Conservation (phyloP, 345 rosid species). For the Aquilaria yunnanensis region DNA sequence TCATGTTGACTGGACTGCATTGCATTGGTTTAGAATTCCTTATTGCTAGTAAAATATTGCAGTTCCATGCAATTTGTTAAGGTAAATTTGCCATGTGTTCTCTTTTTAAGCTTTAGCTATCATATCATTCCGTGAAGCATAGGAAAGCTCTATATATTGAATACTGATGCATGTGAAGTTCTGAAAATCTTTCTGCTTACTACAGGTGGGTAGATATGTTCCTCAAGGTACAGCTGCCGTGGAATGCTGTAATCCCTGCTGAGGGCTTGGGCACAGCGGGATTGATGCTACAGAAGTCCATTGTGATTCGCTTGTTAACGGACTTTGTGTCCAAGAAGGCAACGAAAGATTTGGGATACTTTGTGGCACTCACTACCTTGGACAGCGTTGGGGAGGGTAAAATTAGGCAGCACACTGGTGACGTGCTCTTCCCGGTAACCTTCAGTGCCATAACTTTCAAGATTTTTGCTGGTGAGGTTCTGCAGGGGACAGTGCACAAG, state of each 20-base stretch:
- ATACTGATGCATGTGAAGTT: too few relatives aligned
- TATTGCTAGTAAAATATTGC: too few relatives aligned
- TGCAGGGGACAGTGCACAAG: constrained; percentile 65
- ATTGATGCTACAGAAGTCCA: constrained; percentile 59
- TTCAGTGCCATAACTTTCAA: constrained; percentile 77
- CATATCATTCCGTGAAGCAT: too few relatives aligned
- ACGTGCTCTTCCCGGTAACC: constrained; percentile 68
- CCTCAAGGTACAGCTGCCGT: constrained; percentile 63
- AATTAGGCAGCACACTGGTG: constrained; percentile 63
- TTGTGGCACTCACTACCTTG: constrained; percentile 44
- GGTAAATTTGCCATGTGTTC: too few relatives aligned
- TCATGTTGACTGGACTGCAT: too few relatives aligned
- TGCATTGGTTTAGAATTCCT: too few relatives aligned
- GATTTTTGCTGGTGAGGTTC: constrained; percentile 70
- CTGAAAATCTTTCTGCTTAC: constrained; percentile 1
- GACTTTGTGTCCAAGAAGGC: constrained; percentile 61
- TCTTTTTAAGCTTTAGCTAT: too few relatives aligned
- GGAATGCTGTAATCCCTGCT: constrained; percentile 79
- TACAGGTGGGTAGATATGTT: constrained; percentile 37
- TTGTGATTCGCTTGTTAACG: constrained; percentile 48
- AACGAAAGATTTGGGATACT: constrained; percentile 71
- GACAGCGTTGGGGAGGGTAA: constrained; percentile 70
- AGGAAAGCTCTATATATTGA: too few relatives aligned
- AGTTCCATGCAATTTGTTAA: too few relatives aligned
- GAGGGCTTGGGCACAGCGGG: constrained; percentile 65